Percentiles rank a stretch among this genome's conserved stretches.
These are phyloP conservation scores for Musa schizocarpa DNA, from an alignment of 176 grass and related monocot genomes.

Conservation along the genomic window DNA sequence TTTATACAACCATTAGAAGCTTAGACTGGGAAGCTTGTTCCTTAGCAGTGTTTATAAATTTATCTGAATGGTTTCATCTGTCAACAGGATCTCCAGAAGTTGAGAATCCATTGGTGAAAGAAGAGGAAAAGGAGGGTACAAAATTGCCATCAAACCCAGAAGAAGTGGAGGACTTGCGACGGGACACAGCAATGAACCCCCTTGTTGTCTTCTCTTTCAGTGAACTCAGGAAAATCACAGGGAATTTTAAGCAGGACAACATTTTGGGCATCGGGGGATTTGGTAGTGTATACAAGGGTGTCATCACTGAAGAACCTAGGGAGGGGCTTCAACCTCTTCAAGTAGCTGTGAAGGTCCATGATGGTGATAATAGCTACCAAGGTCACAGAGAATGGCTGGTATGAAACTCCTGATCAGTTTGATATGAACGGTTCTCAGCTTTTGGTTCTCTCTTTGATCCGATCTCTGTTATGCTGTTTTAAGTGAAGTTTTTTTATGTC, in stretches of 20 bases:
- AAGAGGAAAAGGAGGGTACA: not conserved
- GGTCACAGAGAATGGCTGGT: conserved; percentile 9
- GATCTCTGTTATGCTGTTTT: not conserved
- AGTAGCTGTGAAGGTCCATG: conserved; percentile 7
- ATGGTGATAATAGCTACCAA: not conserved
- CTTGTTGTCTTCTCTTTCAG: not conserved
- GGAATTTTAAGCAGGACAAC: not conserved
- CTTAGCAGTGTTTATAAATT: too few relatives aligned
- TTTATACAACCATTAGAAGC: not conserved
- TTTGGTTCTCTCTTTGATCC: too few relatives aligned
- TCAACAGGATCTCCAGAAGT: not conserved
- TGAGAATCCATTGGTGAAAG: not conserved
- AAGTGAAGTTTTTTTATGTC: not conserved
- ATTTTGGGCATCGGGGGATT: not conserved
- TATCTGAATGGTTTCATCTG: not conserved
- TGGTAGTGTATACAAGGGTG: not conserved
- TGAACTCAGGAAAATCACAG: conserved; percentile 6
- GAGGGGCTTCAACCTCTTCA: not conserved
- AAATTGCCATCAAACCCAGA: not conserved
- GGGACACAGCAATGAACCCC: not conserved
- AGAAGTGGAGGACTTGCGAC: not conserved
- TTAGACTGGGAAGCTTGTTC: not conserved
- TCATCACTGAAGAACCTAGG: conserved; percentile 1
- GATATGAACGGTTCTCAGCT: too few relatives aligned
- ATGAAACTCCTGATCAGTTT: not conserved